Conservation (phyloP, 2,329 filamentous ascomycete genomes). For the Colletotrichum endophyticum region DNA sequence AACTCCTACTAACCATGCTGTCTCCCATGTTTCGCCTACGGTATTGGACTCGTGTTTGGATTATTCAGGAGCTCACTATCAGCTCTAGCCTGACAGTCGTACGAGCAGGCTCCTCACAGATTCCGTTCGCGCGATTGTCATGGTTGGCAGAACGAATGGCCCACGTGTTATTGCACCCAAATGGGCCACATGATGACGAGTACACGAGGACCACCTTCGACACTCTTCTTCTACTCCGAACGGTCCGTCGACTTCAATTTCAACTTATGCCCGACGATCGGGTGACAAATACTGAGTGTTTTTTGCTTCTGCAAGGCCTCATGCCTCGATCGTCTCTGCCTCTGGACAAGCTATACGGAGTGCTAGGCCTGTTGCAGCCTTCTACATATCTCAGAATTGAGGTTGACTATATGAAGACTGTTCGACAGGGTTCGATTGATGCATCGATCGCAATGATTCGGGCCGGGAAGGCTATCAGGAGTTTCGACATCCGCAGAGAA, state of each 20-base stretch:
- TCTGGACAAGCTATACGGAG: not conserved
- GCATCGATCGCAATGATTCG: not conserved
- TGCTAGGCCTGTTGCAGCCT: rapidly evolving
- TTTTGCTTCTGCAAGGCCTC: not conserved
- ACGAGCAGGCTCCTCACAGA: not conserved
- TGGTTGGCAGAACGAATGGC: not conserved
- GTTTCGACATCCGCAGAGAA: not conserved
- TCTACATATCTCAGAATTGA: rapidly evolving
- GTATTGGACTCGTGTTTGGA: not conserved
- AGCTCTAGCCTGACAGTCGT: not conserved
- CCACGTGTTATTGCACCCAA: no score
- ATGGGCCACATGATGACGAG: not conserved
- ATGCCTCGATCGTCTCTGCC: not conserved
- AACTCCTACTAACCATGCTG: not conserved
- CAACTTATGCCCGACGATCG: not conserved
- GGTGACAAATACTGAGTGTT: rapidly evolving
- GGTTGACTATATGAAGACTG: not conserved
- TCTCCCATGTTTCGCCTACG: not conserved
- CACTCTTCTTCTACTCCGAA: rapidly evolving
- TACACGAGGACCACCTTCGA: no score
- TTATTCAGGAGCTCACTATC: not conserved
- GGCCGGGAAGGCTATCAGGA: rapidly evolving
- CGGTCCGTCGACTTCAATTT: rapidly evolving
- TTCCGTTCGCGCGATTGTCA: not conserved
- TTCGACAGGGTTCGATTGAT: not conserved